Base-by-base conservation (phyloP, 2,329 filamentous ascomycete species). In the Graphiopsis chlorocephala region DNA sequence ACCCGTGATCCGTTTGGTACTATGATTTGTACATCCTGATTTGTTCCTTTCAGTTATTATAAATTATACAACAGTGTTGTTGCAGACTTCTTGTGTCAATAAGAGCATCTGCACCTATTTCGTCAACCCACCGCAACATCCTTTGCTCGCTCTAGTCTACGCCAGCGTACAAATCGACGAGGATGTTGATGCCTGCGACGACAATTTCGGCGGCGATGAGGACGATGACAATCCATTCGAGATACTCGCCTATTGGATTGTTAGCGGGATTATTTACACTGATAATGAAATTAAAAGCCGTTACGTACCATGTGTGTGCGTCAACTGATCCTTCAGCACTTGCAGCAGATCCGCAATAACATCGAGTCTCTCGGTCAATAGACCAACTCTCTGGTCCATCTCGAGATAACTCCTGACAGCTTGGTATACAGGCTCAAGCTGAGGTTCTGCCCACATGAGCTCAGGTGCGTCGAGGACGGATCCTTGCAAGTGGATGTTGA, bases 401-500 rank as follows among this genome's bases (percentile, higher is more conserved):
- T 99, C 95, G 23, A 99, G 83, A 77, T 99, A 99, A 75, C 90
- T 95, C 64, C 95, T 85, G 50, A 98, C 95, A 63, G 95, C 95
- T 77, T 96, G 91, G 76, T 99, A 99, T 29, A 99, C 90, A 5
- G 95, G 95, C 74, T 99, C 95, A 7, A 99, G 85, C 78, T 97
- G 93, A 10, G 95, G 95, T 79, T 99, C 95, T 33, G 94, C 91
- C 95, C 95, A 99, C 85, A 99, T 98, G 48, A 99, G 85, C 79
- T 99, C 95, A 0, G 95, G 95, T 11, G 93, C 96, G 77, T 99
- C 95, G 45, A 99, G 88, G 6, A 99, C 93, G 31, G 92, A 96
- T 35, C 95, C 95, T 77, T 98, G 97, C 59, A 99, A 85, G 79
- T 99, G 96, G 74, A 99, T 98, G 77, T 95, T 97, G 81, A 99